Base-by-base conservation (phyloP, 768 basidiomycete genomes). In the Naganishia kalamii region DNA sequence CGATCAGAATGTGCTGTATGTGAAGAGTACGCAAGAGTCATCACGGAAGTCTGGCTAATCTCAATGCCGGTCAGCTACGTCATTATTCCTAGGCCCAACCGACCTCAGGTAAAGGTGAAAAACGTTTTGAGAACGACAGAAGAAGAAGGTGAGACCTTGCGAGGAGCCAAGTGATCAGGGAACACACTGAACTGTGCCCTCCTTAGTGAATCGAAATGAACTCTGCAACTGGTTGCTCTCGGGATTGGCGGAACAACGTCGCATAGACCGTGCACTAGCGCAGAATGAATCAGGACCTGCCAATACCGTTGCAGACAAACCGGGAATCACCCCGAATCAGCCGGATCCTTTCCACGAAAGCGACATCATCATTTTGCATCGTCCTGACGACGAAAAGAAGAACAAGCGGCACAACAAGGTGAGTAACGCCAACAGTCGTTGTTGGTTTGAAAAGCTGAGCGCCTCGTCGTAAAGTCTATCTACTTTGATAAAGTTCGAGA, bases 1-100 rank as follows among this genome's bases (percentile, higher is more conserved):
- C 54, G 74, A 74, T 25, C 76, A 76, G 63, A 77, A 75, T 62
- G 73, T 72, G 7, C 52, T 75, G 75, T 77, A 29, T 69, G 74
- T 67, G 3, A 8, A 46, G 19, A 25, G 21, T 33, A 11, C 33
- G 33, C 3, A 30, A 25, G 3, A 25, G 25, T 52, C 41, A 10
- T 11, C 4, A 13, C 40, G 15, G 44, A 4, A 23, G 17, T 19
- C 13, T n/a, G 12, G 12, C 10, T 62, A 19, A 23, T 37, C 41
- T 46, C 66, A 44, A 68, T 2, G n/a, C 41, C 41, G 19, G 15
- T 35, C 41, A 77, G 75, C 52, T 77, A 70, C 60, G 52, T 77
- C 32, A 66, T 77, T 4, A 70, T 75, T 25, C 75, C 76, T 0
- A 65, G 72, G 23, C 68, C 72, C 7, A 74, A 71, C 62, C 65